Base-by-base conservation (phyloP, 192 early-diverging fungal genomes). In the Nowakowskiella sp. region DNA sequence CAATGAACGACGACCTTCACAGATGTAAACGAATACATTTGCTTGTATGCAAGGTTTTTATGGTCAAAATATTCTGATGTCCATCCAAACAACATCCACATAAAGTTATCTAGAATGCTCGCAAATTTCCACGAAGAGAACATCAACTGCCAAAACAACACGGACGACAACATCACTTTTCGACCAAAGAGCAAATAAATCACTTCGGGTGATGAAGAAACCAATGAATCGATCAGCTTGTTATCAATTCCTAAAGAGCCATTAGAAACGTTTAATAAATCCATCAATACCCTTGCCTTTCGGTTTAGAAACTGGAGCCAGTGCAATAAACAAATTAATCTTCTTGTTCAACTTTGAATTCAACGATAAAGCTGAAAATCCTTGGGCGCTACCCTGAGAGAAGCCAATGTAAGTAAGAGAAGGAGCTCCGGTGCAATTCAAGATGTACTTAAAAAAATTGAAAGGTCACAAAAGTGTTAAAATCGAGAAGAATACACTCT, bases 341-440 rank as follows among this genome's bases (percentile, higher is more conserved):
- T 88, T 85, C 44, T 83, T 66, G 69, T 95, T 95, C 27, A 97
- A 71, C 8, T 56, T 31, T 9, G 77, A 73, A 60, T 85, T 88
- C 36, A 90, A 73, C 23, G 90, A 87, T 6, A 97, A 74, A 0
- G 85, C 81, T 31, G 91, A 84, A 59, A 95, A 92, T 16, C 85
- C 86, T 61, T 91, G 88, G 4, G 89, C 82, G 0, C 87, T 89
- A 27, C 42, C 94, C 69, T 97, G 94, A 31, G 90, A 92, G 55
- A 94, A 97, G n/a, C 94, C 94, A 53, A 97, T 86, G 66, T 93
- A 97, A 1, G 89, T 82, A 30, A 97, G 66, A 24, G 77, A 78
- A n/a, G 72, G 67, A 1, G 77, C 85, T 0, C 87, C 89, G 21
- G 94, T 95, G 27, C 72, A 77, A 27, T 74, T 68, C 39, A 97